Evolutionary conservation across 257 asterid species (phyloP), one percentile per base, ranked within the genome.

Genomic region (Nicotiana otophora): DNA sequence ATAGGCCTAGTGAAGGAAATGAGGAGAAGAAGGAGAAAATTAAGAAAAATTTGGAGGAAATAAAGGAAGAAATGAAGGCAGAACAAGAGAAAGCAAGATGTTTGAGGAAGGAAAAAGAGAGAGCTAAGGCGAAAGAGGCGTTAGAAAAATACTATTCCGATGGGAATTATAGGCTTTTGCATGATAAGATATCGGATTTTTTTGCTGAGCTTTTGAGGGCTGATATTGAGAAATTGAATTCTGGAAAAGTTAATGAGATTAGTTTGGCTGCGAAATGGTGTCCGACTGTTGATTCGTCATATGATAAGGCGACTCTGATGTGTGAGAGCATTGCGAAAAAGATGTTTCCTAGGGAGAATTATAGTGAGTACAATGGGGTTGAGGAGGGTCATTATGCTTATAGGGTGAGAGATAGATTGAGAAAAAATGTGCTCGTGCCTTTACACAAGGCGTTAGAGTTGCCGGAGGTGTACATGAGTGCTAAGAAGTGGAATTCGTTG

Each of bases 401-500:
- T 80, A 88, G 81, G 81, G 92, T 90, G 66, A 86, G 91, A 77
- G 84, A 90, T 66, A 88, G 92, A 84, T 68, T 90, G 72, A 87
- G 92, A 65, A 92, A 89, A 83, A 88, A 92, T 20, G 86, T 90
- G 20, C 92, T 92, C 33, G 94, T 92, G 42, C 93, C 96, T 26
- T 65, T 92, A 75, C 92, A 81, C 20, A 86, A 82, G 81, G 92
- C 87, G 5, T 81, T 92, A 76, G 84, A 89, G 28, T 77, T 92
- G 85, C 93, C 96, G 0, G 92, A 92, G 88, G 91, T 90, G 53
- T 92, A 85, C 31, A 91, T 91, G 90, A 90, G 93, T 85, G 92
- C 91, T 0, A 90, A 87, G 3, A 61, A 89, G 79, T 90, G 93
- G 95, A 83, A 82, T 57, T 79, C 80, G 0, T 83, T 90, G 55